Base-by-base conservation (phyloP, 768 basidiomycete genomes). In the Pisolithus orientalis region DNA sequence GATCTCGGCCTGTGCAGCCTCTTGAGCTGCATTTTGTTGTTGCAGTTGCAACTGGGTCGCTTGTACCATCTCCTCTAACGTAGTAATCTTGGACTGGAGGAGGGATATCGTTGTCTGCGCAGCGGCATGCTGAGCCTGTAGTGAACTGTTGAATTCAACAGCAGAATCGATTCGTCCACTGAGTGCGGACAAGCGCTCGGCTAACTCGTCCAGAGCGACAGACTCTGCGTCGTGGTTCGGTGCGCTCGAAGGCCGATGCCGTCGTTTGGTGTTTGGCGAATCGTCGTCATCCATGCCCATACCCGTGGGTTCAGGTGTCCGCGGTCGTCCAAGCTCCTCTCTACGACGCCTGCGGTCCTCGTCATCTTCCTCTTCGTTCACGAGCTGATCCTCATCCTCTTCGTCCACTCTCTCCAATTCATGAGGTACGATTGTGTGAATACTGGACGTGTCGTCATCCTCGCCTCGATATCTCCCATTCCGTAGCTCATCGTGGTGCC, bases 291-390 rank as follows among this genome's bases (percentile, higher is more conserved):
- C 75, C 69, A 79, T 75, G 38, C 78, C 78, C 70, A 78, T 78
- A 45, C 73, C 74, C 10, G 80, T 81, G 5, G 90, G 91, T 62
- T 93, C 91, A 0, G 90, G 91, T 6, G 92, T 94, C 6, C 78
- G 74, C 4, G 90, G 90, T 39, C 89, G 75, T 2, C 84, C 85
- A 21, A 84, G 70, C 58, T 83, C 83, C 43, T 79, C 76, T 44
- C 75, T 71, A 51, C 71, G 64, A 50, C 65, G 63, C 24, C 65
- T 61, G 46, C 77, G 70, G 45, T 81, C 77, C 48, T 81, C 80
- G 39, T 76, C 75, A 9, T 75, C 75, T 42, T 73, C 72, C 1
- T 70, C 68, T 44, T 66, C 67, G 16, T 59, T 58, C 1, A 62
- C 67, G 24, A 73, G 51, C 62, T 79, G 73, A 47, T 82, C 82